Evolutionary conservation across 1,284 basidiomycete genomes (phyloP), one percentile per base, ranked within the genome.

Genomic region (Moesziomyces sp.): DNA sequence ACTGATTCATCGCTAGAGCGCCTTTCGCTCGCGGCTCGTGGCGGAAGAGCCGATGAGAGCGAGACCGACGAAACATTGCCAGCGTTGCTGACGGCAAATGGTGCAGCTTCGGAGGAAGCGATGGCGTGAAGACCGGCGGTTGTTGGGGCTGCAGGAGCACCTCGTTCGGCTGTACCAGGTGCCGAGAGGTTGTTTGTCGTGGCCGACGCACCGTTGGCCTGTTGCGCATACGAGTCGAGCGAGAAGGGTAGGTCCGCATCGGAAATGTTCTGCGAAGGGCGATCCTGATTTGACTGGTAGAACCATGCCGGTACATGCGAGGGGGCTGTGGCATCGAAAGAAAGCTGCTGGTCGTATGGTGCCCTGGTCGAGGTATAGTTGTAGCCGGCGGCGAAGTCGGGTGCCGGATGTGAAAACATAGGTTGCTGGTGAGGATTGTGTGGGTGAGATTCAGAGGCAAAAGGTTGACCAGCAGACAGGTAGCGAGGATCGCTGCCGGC

Each of bases 251-350:
- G 33, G n/a, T 10, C 48, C 5, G 52, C 28, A 43, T 53, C 52
- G 5, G 48, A 14, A 3, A 46, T 30, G 26, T 9, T 44, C 8
- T 58, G 55, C 2, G 50, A 8, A 3, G 59, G 3, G 8, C 44
- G 23, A 33, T 48, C 47, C 16, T 62, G 55, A 24, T 59, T 13
- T 18, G 40, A 28, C n/a, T 28, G 46, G 49, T 59, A 69, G 49
- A 69, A 55, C 66, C 66, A 69, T 8, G 60, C 50, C 16, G 59
- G 49, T 4, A 69, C 46, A 8, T 63, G 55, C 40, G 66, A 52
- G 30, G 47, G 46, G n/a, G 28, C 46, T 18, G 54, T 26, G 23
- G 44, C 43, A 14, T 59, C 60, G 21, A 61, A 62, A 11, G 58
- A 42, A 14, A 68, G 26, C 19, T 53, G 58, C 0, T 50, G 65